phyloP scores from a whole-genome alignment of 2,329 filamentous ascomycete genomes.

The Apiospora rasikravindrae region DNA sequence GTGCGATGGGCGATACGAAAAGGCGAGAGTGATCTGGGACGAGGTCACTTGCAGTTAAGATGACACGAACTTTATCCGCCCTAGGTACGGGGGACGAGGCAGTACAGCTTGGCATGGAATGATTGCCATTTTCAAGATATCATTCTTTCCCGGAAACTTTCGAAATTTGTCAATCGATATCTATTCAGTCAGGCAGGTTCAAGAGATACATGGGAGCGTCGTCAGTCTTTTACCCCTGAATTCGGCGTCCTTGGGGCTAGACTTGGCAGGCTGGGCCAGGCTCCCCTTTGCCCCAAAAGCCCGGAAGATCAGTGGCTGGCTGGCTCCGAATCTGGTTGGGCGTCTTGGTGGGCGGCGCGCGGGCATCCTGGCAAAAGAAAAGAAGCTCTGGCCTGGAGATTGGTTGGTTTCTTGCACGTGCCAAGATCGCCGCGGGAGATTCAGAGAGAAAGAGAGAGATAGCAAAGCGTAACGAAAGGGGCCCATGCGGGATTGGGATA shows the following conservation, averaged over 20 bases:
- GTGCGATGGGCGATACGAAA: neutral
- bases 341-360: neutral
- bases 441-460: neutral
- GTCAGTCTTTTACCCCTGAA: constrained; percentile 13
- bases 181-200: neutral
- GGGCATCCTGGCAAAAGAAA: neutral
- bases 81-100: neutral
- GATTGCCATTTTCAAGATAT: neutral
- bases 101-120: neutral
- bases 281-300: neutral
- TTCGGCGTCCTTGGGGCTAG: neutral
- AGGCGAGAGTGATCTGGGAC: neutral
- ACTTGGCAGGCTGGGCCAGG: neutral
- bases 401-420: constrained; percentile 1
- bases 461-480: neutral
- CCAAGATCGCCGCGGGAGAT: neutral
- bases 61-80: neutral
- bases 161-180: neutral
- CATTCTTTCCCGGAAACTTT: neutral
- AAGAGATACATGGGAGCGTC: constrained; percentile 2
- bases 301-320: neutral
- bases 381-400: constrained; percentile 10
- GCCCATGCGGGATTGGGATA: neutral
- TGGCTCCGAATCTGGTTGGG: constrained; percentile 7
- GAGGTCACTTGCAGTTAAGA: neutral